phyloP scores from a whole-genome alignment of 257 asterid genomes.

The Forsythia suspensa region DNA sequence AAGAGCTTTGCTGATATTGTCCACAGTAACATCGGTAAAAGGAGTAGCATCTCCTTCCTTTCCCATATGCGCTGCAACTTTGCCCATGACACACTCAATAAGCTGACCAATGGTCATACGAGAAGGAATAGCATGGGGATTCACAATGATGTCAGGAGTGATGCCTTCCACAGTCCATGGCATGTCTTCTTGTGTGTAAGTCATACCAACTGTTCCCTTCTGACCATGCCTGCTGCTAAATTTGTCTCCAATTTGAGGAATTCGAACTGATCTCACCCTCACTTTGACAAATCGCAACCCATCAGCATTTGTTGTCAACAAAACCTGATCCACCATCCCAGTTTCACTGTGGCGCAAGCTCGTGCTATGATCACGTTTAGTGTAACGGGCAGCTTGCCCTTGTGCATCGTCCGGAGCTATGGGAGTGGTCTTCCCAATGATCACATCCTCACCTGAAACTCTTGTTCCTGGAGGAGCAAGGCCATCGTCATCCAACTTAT shows the following conservation, averaged over 20 bases:
- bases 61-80: constrained; percentile 98
- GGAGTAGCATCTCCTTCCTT: constrained; percentile 99
- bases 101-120: constrained; percentile 98
- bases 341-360: constrained; percentile 95
- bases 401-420: constrained; percentile 82
- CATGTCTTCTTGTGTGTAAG: constrained; percentile 98
- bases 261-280: constrained; percentile 87
- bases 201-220: constrained; percentile 97
- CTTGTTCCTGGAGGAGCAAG: constrained; percentile 99
- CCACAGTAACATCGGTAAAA: constrained; percentile 93
- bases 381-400: constrained; percentile 83
- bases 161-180: constrained; percentile 95
- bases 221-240: constrained; percentile 97
- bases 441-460: constrained; percentile 94
- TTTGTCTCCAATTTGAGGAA: constrained; percentile 97
- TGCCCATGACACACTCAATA: constrained; percentile 96
- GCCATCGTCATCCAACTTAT: constrained; percentile 93
- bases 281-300: constrained; percentile 93
- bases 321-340: constrained; percentile 94
- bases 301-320: constrained; percentile 90
- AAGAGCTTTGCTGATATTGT: constrained; percentile 88
- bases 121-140: constrained; percentile 97
- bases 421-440: constrained; percentile 96
- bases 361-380: constrained; percentile 94
- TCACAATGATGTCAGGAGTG: constrained; percentile 84